Conservation (phyloP, 2,329 filamentous ascomycete species). For the Trichoderma arundinaceum region DNA sequence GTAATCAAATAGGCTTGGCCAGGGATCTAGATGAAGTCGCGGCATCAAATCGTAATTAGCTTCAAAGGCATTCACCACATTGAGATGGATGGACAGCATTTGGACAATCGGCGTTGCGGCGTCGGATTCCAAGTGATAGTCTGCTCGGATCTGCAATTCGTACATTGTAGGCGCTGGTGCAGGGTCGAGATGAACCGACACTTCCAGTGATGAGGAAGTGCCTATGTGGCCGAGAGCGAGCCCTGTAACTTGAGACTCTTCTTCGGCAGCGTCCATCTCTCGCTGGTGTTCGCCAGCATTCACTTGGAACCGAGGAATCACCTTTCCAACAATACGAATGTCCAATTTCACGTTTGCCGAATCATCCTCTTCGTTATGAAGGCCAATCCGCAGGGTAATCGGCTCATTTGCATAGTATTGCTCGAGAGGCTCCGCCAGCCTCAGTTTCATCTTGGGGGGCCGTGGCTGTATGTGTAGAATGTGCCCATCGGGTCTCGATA, state of each 20-base stretch:
- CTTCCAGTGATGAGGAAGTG: slow-evolving; percentile 50
- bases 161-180: slow-evolving; percentile 60
- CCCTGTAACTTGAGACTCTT: slow-evolving; percentile 52
- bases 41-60: slow-evolving; percentile 88
- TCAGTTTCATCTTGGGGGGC: slow-evolving; percentile 87
- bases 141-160: slow-evolving; percentile 72
- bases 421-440: slow-evolving; percentile 63
- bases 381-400: slow-evolving; percentile 69
- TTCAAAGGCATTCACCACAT: slow-evolving; percentile 84
- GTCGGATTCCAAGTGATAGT: slow-evolving; percentile 82
- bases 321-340: slow-evolving; percentile 67
- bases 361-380: slow-evolving; percentile 84
- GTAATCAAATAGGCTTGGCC: slow-evolving; percentile 84
- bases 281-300: slow-evolving; percentile 45
- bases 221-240: slow-evolving; percentile 55
- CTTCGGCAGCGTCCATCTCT: slow-evolving; percentile 44
- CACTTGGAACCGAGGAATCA: slow-evolving; percentile 55
- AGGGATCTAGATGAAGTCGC: slow-evolving; percentile 74
- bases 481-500: slow-evolving; percentile 57
- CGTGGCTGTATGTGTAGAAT: slow-evolving; percentile 79
- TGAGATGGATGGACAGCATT: slow-evolving; percentile 69
- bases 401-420: slow-evolving; percentile 87
- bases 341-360: slow-evolving; percentile 75
- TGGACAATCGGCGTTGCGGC: slow-evolving; percentile 81
- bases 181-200: slow-evolving; percentile 58